These are phyloP conservation scores for Entonaema liquescens DNA, from an alignment of 495 filamentous ascomycete species.

Conservation along the genomic window DNA sequence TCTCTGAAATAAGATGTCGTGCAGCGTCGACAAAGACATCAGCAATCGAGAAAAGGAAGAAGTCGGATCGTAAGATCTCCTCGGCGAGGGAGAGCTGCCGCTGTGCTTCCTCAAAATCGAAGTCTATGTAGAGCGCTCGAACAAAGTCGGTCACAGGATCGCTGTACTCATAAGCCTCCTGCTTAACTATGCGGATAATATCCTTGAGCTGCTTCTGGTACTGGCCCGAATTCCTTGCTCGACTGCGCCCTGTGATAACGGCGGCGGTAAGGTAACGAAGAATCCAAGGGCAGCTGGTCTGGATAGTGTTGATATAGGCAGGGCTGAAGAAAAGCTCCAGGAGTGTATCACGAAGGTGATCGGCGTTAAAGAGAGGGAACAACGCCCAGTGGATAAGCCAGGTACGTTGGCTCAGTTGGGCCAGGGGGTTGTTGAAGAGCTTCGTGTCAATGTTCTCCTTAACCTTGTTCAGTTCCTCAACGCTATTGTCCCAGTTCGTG, in stretches of 20 bases:
- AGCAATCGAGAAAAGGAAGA: constrained; percentile 87
- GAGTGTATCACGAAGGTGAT: constrained; percentile 85
- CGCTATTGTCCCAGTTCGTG: constrained; percentile 92
- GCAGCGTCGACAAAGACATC: constrained; percentile 95
- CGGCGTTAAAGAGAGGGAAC: constrained; percentile 99
- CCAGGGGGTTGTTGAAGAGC: constrained; percentile 94
- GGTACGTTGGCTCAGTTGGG: constrained; percentile 91
- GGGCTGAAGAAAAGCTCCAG: constrained; percentile 97
- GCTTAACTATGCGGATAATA: constrained; percentile 89
- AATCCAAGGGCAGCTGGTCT: constrained; percentile 97
- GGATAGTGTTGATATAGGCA: constrained; percentile 97
- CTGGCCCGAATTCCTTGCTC: constrained; percentile 78
- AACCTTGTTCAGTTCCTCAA: constrained; percentile 93
- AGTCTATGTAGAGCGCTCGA: constrained; percentile 95
- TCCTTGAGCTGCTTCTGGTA: constrained; percentile 99
- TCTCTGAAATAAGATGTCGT: constrained; percentile 94
- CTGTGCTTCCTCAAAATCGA: constrained; percentile 98
- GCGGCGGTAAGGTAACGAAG: constrained; percentile 93
- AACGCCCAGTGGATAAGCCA: constrained; percentile 98
- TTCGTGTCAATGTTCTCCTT: constrained; percentile 91
- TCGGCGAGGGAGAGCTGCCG: constrained; percentile 89
- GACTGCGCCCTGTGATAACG: constrained; percentile 92
- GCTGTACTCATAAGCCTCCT: constrained; percentile 96
- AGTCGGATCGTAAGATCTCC: constrained; percentile 89
- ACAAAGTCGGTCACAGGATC: constrained; percentile 97